Conservation (phyloP, 1,284 basidiomycete genomes). For the Waitea zeae region DNA sequence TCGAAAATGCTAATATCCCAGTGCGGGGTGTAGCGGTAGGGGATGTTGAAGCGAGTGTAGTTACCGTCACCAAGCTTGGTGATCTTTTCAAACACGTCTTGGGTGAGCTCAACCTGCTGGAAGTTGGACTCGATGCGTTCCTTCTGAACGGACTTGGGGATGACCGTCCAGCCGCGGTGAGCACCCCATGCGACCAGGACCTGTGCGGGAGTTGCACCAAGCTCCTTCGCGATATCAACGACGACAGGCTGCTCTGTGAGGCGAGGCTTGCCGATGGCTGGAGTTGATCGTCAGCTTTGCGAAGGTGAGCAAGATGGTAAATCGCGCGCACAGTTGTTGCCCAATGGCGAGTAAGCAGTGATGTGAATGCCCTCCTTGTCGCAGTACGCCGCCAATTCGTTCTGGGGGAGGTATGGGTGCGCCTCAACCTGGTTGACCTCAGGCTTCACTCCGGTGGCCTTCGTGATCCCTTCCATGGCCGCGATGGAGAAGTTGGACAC, state of each 20-base stretch:
- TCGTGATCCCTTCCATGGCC: slow-evolving; percentile 16
- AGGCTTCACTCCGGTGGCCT: slow-evolving; percentile 21
- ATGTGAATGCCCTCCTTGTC: slow-evolving; percentile 38
- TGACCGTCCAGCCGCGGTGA: slow-evolving; percentile 26
- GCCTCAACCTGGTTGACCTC: slow-evolving; percentile 49
- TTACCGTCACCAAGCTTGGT: slow-evolving; percentile 33
- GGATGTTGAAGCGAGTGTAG: slow-evolving; percentile 42
- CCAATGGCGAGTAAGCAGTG: slow-evolving; percentile 54
- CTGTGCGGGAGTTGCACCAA: slow-evolving; percentile 25
- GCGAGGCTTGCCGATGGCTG: slow-evolving; percentile 30
- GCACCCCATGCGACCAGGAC: slow-evolving; percentile 34
- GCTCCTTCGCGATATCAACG: slow-evolving; percentile 29
- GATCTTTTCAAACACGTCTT: slow-evolving; percentile 31
- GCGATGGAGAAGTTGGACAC: slow-evolving; percentile 54
- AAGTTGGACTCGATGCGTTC: slow-evolving; percentile 36
- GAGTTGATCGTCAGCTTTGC: not conserved
- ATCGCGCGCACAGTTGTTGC: slow-evolving; percentile 36
- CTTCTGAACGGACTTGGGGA: slow-evolving; percentile 33
- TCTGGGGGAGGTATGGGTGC: slow-evolving; percentile 38
- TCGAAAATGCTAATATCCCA: slow-evolving; percentile 61
- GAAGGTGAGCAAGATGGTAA: not conserved
- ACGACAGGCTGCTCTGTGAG: slow-evolving; percentile 49
- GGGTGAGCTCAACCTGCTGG: slow-evolving; percentile 29
- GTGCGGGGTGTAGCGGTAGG: slow-evolving; percentile 33
- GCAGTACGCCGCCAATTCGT: slow-evolving; percentile 38